Conservation (phyloP, 169 alveolate genomes). For the Plasmodium cynomolgi region DNA sequence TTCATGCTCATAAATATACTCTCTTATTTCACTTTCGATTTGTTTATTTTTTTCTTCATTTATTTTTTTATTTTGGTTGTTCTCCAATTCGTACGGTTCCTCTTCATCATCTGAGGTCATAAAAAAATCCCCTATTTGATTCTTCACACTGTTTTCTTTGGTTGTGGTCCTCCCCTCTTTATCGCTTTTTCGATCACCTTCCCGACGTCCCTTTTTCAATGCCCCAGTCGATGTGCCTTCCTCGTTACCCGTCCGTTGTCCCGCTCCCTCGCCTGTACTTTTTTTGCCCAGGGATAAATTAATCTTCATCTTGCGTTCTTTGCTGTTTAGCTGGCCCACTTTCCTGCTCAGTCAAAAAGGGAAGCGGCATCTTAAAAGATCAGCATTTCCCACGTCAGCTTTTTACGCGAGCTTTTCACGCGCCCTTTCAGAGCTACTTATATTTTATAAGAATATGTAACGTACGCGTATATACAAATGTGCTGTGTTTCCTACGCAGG, state of each 20-base stretch:
- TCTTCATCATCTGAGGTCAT: constrained; percentile 42
- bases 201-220: neutral
- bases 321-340: neutral
- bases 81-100: constrained; percentile 20
- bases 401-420: no score
- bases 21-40: constrained; percentile 49
- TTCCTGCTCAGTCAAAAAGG: neutral
- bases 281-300: constrained; percentile 45
- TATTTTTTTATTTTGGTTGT: constrained; percentile 40
- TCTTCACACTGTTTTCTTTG: neutral
- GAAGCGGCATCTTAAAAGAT: neutral
- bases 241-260: constrained; percentile 2
- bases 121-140: constrained; percentile 16
- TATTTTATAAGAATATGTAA: neutral
- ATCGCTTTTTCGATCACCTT: neutral
- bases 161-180: neutral
- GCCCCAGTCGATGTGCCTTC: neutral
- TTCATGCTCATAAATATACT: constrained; percentile 49
- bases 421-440: neutral
- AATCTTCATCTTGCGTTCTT: constrained; percentile 28
- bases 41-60: constrained; percentile 26
- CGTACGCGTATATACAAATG: neutral
- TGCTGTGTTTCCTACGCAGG: neutral
- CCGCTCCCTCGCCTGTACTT: neutral
- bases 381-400: neutral